Evolutionary conservation across 2,329 filamentous ascomycete genomes (phyloP), one percentile per base, ranked within the genome.

Genomic region (Phyllosticta citriasiana): DNA sequence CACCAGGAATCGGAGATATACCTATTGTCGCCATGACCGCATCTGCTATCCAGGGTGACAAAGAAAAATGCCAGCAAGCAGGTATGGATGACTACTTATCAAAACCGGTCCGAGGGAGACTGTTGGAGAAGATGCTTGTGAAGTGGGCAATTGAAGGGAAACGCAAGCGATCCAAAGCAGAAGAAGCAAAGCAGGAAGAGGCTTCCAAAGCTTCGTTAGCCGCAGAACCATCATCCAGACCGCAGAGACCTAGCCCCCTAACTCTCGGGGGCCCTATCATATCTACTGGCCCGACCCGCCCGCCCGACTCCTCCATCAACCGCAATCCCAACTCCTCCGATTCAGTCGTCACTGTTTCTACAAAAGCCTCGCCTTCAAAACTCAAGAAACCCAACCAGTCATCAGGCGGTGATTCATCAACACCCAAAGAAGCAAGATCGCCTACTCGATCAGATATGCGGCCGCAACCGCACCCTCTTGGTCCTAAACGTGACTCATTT

Each of bases 1-100:
- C 82, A 58, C 77, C 84, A 1, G 72, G 74, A 19, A 71, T 83
- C 3, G 78, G 80, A 60, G 78, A 85, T 53, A 85, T 89, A 4
- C 88, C 88, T 0, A 89, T 91, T 57, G 85, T 91, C 47, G 88
- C 88, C n/a, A 89, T 91, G 86, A 91, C 88, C 0, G 88, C 88
- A 4, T 88, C 85, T 3, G 88, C 88, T 0, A 90, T 91, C 51
- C 86, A 89, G 69, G 88, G 88, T 4, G 88, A 91, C 67, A 79
- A 82, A 56, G 88, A 91, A 69, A 90, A 89, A 69, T 91, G 88
- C 69, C 82, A 83, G 63, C 81, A 80, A 63, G 86, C 87, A 8
- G 88, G 88, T 33, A 91, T 91, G 88, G 87, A 91, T 65, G 87
- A 89, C 68, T 88, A 89, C 67, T 76, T 89, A 9, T 78, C 84